Conservation (phyloP, 2,329 filamentous ascomycete genomes). For the Ambrosiella cleistominuta region DNA sequence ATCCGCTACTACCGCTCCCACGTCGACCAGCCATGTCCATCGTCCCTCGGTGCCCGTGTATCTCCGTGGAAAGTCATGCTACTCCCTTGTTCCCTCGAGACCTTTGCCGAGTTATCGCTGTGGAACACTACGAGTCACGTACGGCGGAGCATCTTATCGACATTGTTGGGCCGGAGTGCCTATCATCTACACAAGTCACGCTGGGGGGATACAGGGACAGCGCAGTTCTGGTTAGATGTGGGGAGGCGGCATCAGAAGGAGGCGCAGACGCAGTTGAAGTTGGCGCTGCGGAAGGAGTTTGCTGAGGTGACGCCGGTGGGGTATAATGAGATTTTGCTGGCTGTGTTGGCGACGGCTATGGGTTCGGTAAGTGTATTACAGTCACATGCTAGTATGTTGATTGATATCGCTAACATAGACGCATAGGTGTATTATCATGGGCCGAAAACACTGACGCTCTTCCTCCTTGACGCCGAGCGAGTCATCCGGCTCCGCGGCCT, state of each 20-base stretch:
- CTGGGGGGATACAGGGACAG: background rate
- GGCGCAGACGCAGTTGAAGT: constrained; percentile 20
- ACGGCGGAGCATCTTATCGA: constrained; percentile 23
- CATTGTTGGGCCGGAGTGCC: constrained; percentile 25
- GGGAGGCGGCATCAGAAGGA: constrained; percentile 18
- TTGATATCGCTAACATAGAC: background rate
- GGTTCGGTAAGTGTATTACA: constrained; percentile 13
- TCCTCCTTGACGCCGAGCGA: constrained; percentile 25
- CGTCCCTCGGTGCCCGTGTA: constrained; percentile 20
- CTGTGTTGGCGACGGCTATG: constrained; percentile 21
- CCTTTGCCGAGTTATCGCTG: constrained; percentile 25
- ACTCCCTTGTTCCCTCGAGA: constrained; percentile 24
- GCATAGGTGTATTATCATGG: constrained; percentile 2
- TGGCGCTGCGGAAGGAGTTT: constrained; percentile 21
- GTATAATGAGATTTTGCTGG: constrained; percentile 28
- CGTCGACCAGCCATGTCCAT: constrained; percentile 19
- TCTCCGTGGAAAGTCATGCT: constrained; percentile 28
- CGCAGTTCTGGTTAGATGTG: constrained; percentile 17
- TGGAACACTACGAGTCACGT: constrained; percentile 24
- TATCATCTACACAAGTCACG: constrained; percentile 20
- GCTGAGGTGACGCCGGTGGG: constrained; percentile 21
- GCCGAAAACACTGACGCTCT: constrained; percentile 1
- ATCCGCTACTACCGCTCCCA: constrained; percentile 17
- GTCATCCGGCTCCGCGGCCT: constrained; percentile 25
- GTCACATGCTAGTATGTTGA: background rate